Percentiles rank a stretch among this genome's conserved stretches.
Evolutionary conservation across 345 rosid genomes (phyloP).

Genomic region (Arabidopsis arenosa): DNA sequence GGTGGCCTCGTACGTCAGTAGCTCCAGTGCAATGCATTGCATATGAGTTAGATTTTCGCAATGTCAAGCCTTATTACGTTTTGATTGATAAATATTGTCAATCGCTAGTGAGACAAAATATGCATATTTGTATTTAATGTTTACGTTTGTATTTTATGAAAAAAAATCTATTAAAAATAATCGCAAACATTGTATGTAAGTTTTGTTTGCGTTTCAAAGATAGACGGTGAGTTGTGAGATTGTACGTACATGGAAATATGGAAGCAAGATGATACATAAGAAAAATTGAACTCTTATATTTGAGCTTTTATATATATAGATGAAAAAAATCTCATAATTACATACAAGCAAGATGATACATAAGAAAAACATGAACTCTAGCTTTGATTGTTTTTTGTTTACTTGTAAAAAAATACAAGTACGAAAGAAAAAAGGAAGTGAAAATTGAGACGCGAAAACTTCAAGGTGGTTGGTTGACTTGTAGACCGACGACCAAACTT

Average conservation of each 20-base stretch:
- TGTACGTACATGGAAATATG: too few relatives aligned
- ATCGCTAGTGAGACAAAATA: too few relatives aligned
- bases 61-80: too few relatives aligned
- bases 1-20: too few relatives aligned
- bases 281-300: neutral
- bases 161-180: neutral
- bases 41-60: neutral
- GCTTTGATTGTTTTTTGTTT: neutral
- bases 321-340: too few relatives aligned
- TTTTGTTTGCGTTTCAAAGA: neutral
- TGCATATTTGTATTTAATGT: neutral
- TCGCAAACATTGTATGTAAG: neutral
- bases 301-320: too few relatives aligned
- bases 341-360: too few relatives aligned
- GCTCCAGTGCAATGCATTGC: neutral
- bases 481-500: slow-evolving; percentile 31
- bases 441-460: slow-evolving; percentile 32
- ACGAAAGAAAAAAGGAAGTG: neutral
- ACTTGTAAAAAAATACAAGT: neutral
- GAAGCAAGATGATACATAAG: too few relatives aligned
- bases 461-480: slow-evolving; percentile 43
- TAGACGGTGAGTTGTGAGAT: neutral
- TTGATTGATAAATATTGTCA: too few relatives aligned
- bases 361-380: neutral
- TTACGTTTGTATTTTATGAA: neutral